These are phyloP conservation scores for Fusarium zealandicum DNA, from an alignment of 2,329 filamentous ascomycete species.

Conservation along the genomic window DNA sequence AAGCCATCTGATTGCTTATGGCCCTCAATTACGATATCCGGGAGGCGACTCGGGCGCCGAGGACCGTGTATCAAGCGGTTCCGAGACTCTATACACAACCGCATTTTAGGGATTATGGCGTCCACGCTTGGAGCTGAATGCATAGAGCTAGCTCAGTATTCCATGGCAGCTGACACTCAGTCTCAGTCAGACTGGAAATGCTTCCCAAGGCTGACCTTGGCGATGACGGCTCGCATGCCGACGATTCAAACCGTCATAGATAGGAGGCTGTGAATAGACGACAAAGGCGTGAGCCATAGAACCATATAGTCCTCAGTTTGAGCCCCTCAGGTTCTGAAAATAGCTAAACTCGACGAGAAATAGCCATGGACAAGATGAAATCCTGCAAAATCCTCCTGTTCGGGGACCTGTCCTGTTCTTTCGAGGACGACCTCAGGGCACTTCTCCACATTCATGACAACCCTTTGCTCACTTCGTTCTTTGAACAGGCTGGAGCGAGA, in stretches of 20 bases:
- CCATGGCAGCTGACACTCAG: conserved; percentile 7
- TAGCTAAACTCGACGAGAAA: conserved; percentile 6
- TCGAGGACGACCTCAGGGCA: conserved; percentile 29
- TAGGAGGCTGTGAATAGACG: not conserved
- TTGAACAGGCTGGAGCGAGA: conserved; percentile 33
- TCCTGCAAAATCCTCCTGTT: conserved; percentile 30
- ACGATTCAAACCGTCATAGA: not conserved
- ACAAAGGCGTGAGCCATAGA: not conserved
- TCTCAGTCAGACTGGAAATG: not conserved
- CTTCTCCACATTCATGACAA: conserved; percentile 37
- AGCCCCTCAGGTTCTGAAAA: not conserved
- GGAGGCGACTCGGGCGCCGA: conserved; percentile 33
- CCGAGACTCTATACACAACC: conserved; percentile 19
- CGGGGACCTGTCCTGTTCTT: conserved; percentile 37
- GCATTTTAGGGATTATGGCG: not conserved
- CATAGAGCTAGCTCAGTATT: not conserved
- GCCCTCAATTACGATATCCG: conserved; percentile 5
- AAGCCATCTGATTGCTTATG: not conserved
- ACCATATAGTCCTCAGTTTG: conserved; percentile 13
- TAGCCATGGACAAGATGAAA: conserved; percentile 7
- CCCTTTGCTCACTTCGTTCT: conserved; percentile 34
- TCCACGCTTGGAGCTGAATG: not conserved
- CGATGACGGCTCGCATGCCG: not conserved
- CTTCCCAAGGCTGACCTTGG: not conserved
- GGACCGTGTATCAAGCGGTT: conserved; percentile 15